Base-by-base conservation (phyloP, 2,329 filamentous ascomycete genomes). In the Coleophoma eucalyptorum region DNA sequence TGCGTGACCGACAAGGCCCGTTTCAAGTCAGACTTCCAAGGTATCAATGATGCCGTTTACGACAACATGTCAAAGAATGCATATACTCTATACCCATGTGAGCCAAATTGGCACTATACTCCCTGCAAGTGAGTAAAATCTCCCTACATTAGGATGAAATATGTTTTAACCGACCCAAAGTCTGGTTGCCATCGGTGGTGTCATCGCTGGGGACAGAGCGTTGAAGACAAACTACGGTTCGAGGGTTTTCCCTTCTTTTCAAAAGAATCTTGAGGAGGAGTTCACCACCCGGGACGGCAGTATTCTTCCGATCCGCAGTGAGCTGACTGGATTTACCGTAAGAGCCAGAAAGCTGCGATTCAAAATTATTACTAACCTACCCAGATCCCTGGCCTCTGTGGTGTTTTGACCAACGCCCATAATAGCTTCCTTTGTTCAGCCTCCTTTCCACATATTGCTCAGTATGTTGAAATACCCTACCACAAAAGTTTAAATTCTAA, bases 321-420 rank as follows among this genome's bases (percentile, higher is more conserved):
- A 48, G n/a, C 18, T 54, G 8, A 51, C 50, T 38, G 50, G 46
- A 16, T 49, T 54, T 12, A 52, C 52, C 18, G 21, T 31, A 31
- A 46, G 15, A 10, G 10, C 13, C 11, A 6, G 15, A 11, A 47
- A 50, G n/a, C 4, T 13, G 2, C 15, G 8, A 32, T 20, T 26
- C 2, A 46, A 10, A 31, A 18, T 4, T 5, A 12, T 20, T 26
- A 12, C 35, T 34, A 32, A 46, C 20, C 13, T 33, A 18, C 5
- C 31, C 16, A 35, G 45, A 47, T 40, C 26, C 43, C 43, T 16
- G 52, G 52, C n/a, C 50, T 54, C 13, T 35, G 43, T 16, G 52
- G 52, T 43, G 38, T 21, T n/a, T 3, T 53, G 11, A 31, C 32
- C 15, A 50, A 53, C 26, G 26, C n/a, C 26, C 31, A n/a, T 19